Percentiles rank a stretch among this genome's conserved stretches.
These are phyloP conservation scores for Lathyrus oleraceus DNA, from an alignment of 306 rosid species.

Conservation along the genomic window DNA sequence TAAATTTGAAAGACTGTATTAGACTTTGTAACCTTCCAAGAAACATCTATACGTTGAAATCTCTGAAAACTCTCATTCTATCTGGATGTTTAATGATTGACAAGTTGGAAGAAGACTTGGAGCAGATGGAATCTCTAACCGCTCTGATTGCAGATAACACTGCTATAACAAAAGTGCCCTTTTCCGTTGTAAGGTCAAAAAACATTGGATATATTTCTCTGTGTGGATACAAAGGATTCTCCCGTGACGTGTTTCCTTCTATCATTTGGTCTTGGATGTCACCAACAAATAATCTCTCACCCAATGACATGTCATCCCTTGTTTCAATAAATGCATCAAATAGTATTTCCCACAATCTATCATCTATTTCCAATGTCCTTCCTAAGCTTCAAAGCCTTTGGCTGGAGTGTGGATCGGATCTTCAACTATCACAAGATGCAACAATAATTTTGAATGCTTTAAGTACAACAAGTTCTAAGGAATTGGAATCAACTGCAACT, in stretches of 20 bases:
- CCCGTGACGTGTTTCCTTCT: constrained; percentile 36
- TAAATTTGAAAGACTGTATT: constrained; percentile 39
- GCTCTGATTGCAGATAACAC: constrained; percentile 40
- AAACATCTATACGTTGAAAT: constrained; percentile 36
- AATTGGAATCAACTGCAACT: not conserved
- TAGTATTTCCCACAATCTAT: not conserved
- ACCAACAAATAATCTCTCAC: not conserved
- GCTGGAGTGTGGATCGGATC: not conserved
- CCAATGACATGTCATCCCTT: not conserved
- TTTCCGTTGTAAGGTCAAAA: constrained; percentile 11
- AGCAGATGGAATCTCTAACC: constrained; percentile 29
- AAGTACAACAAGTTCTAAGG: not conserved
- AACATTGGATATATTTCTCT: constrained; percentile 37
- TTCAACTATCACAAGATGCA: not conserved
- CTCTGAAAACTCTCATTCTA: constrained; percentile 31
- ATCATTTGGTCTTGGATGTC: constrained; percentile 36
- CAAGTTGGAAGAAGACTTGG: constrained; percentile 36
- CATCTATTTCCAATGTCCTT: not conserved
- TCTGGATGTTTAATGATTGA: constrained; percentile 40
- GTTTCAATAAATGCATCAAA: not conserved
- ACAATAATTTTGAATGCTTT: constrained; percentile 16
- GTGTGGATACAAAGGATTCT: constrained; percentile 36
- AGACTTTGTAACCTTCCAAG: constrained; percentile 35
- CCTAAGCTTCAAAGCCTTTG: not conserved
- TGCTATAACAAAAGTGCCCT: constrained; percentile 37